These are phyloP conservation scores for Apophysomyces trapeziformis DNA, from an alignment of 371 early-diverging fungal species.

Conservation along the genomic window DNA sequence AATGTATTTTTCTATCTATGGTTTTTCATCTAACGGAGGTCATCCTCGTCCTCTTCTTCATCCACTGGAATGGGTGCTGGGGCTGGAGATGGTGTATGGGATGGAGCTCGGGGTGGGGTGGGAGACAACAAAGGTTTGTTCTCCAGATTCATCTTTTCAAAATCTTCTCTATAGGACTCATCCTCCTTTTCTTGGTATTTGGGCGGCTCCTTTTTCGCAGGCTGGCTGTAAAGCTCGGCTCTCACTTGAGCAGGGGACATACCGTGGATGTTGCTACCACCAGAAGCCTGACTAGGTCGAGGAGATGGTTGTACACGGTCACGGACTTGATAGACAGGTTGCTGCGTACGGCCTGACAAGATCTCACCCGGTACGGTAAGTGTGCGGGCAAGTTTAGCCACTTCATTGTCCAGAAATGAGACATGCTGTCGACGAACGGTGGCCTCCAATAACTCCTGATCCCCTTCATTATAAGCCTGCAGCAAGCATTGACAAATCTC, in stretches of 20 bases:
- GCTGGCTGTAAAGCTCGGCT: constrained; percentile 25
- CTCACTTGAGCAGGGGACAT: constrained; percentile 40
- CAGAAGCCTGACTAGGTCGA: constrained; percentile 14
- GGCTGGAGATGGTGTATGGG: not conserved
- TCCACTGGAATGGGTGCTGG: not conserved
- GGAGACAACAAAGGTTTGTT: not conserved
- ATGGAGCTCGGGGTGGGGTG: too few species aligned
- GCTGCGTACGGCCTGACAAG: constrained; percentile 22
- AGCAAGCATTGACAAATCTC: constrained; percentile 67
- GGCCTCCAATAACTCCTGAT: constrained; percentile 66
- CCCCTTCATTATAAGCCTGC: constrained; percentile 77
- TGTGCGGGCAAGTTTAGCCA: constrained; percentile 62
- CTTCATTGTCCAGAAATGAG: constrained; percentile 77
- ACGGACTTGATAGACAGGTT: not conserved
- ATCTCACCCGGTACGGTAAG: constrained; percentile 60
- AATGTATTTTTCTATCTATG: not conserved
- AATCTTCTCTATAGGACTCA: not conserved
- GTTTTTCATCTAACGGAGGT: not conserved
- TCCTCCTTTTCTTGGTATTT: not conserved
- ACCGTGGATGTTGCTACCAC: constrained; percentile 27
- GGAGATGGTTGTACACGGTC: not conserved
- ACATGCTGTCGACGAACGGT: constrained; percentile 63
- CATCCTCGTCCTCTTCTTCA: constrained; percentile 3
- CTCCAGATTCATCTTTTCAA: not conserved
- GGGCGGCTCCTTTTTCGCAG: constrained; percentile 11